Evolutionary conservation across 1,284 basidiomycete species (phyloP).

Genomic region (Sphaerobolus stellatus): DNA sequence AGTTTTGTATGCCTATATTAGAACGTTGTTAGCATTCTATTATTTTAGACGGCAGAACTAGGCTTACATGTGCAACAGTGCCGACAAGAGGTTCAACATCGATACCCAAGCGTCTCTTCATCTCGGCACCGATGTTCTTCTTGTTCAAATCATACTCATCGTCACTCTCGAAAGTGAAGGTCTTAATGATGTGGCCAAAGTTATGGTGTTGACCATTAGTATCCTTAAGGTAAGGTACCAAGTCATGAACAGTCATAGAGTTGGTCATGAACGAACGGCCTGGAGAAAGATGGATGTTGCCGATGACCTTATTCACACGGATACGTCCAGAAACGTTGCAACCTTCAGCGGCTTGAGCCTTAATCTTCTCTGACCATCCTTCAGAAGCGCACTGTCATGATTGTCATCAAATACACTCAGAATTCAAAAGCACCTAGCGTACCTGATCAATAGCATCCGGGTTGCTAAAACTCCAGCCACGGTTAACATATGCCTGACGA

Average conservation of each 20-base stretch:
- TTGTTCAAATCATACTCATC: conserved; percentile 73
- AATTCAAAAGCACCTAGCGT: conserved; percentile 23
- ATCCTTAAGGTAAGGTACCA: conserved; percentile 93
- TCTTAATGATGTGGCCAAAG: conserved; percentile 89
- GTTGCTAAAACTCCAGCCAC: conserved; percentile 93
- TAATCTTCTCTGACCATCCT: conserved; percentile 93
- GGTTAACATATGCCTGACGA: conserved; percentile 83
- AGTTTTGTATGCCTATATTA: conserved; percentile 56
- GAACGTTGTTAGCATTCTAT: conserved; percentile 6
- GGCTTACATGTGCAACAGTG: conserved; percentile 57
- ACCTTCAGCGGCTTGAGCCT: conserved; percentile 90
- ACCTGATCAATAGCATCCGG: conserved; percentile 94
- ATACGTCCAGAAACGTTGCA: conserved; percentile 92
- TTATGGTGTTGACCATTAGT: conserved; percentile 82
- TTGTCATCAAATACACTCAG: conserved; percentile 6
- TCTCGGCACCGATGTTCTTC: conserved; percentile 56
- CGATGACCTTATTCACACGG: conserved; percentile 95
- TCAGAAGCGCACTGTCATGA: conserved; percentile 79
- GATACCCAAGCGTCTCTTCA: conserved; percentile 79
- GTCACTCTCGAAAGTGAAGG: conserved; percentile 82
- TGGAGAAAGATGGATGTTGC: conserved; percentile 86
- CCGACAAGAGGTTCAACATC: conserved; percentile 77
- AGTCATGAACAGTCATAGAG: conserved; percentile 82
- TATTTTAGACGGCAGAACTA: conserved; percentile 18
- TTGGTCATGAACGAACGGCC: conserved; percentile 93